These are phyloP conservation scores for Cyclotella kingstonii DNA, from an alignment of 108 stramenopile genomes.

Conservation along the genomic window DNA sequence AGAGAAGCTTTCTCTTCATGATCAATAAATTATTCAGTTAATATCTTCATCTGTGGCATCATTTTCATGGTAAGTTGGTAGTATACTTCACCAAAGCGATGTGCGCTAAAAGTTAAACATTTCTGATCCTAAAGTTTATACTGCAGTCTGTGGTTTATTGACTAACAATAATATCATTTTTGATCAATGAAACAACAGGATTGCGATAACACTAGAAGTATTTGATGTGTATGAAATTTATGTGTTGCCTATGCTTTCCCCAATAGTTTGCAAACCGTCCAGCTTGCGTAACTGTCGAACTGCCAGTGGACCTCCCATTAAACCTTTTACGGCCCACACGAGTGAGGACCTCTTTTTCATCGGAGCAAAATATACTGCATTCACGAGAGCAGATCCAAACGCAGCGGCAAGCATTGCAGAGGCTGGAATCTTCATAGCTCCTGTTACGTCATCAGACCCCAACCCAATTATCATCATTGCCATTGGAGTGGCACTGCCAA, in stretches of 20 bases:
- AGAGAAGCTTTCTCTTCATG: too few species aligned
- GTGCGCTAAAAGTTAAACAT: too few species aligned
- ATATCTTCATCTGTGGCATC: too few species aligned
- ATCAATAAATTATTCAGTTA: too few species aligned
- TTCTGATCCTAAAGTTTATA: too few species aligned
- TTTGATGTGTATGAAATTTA: too few species aligned
- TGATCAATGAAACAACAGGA: too few species aligned
- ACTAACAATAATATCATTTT: too few species aligned
- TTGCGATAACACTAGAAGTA: too few species aligned
- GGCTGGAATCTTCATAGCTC: slow-evolving; percentile 47
- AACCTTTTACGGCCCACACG: slow-evolving; percentile 72
- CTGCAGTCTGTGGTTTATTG: too few species aligned
- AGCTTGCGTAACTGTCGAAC: slow-evolving; percentile 51
- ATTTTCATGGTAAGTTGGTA: too few species aligned
- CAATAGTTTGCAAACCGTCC: slow-evolving; percentile 48
- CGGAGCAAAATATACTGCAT: slow-evolving; percentile 48
- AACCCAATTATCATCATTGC: slow-evolving; percentile 43
- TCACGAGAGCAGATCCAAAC: slow-evolving; percentile 53
- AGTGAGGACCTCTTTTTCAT: slow-evolving; percentile 48
- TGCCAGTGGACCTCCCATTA: slow-evolving; percentile 73
- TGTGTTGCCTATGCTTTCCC: slow-evolving; percentile 37
- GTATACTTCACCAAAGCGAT: too few species aligned
- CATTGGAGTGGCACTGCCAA: slow-evolving; percentile 61
- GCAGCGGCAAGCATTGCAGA: slow-evolving; percentile 53
- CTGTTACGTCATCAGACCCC: slow-evolving; percentile 10